Base-by-base conservation (phyloP, 2,329 filamentous ascomycete species). In the Diaporthe citrichinensis region DNA sequence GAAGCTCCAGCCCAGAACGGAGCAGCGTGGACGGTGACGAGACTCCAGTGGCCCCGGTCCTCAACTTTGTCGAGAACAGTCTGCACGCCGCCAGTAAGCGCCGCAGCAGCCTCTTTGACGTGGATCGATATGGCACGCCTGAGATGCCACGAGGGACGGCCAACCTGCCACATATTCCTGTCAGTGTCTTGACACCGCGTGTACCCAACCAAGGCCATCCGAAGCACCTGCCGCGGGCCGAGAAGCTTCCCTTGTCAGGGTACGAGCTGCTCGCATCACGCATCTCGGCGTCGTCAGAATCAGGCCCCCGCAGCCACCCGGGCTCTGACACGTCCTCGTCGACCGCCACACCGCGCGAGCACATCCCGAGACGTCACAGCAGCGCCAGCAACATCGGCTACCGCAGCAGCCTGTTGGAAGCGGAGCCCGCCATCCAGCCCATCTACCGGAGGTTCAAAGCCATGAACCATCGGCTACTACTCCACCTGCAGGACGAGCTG, bases 401-500 rank as follows among this genome's bases (percentile, higher is more conserved):
- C 80, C 84, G 17, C 81, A 83, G 4, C 72, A 23, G 12, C 78
- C 41, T 59, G 28, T 31, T 74, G 15, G 58, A 75, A 31, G 67
- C 72, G 76, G 81, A 78, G 1, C 80, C 80, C 17, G 77, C 78
- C 0, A 79, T 88, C 44, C 84, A 81, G 61, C 94, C 95, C 1
- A 89, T 98, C 75, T 98, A 98, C 82, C 91, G 96, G 58, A 93
- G 93, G 74, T 98, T 98, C 80, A 93, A 94, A 81, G 89, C 91
- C 15, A 85, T 98, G 25, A 96, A 97, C 79, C 95, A 98, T 81
- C 92, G 96, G 3, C 85, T 98, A 3, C 86, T 98, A 3, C 87
- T 98, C 0, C 92, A 97, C 77, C 87, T 98, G 23, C 96, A 98
- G 83, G 95, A 98, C 81, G 95, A 98, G 82, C 90, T 98, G 25